Conservation (phyloP, 2,329 filamentous ascomycete genomes). For the Cladophialophora exuberans region DNA sequence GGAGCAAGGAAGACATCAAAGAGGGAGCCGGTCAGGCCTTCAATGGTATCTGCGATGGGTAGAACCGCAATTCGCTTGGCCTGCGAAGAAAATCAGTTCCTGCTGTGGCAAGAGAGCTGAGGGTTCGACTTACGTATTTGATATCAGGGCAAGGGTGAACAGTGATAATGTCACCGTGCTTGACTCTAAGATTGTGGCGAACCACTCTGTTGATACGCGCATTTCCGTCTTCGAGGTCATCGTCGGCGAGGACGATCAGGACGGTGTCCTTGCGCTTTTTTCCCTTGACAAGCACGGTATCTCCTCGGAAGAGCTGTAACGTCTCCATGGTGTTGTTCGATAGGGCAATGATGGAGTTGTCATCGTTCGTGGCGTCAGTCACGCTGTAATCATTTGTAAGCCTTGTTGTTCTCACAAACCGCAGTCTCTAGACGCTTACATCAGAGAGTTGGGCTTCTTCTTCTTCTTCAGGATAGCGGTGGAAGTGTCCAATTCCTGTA, state of each 20-base stretch:
- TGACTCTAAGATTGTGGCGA: constrained; percentile 95
- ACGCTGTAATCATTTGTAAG: constrained; percentile 63
- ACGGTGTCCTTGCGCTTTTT: constrained; percentile 99
- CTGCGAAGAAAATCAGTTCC: constrained; percentile 49
- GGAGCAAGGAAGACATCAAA: constrained; percentile 99
- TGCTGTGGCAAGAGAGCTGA: background rate
- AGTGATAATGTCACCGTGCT: constrained; percentile 97
- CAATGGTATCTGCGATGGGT: constrained; percentile 95
- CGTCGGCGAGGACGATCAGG: constrained; percentile 93
- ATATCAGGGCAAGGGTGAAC: constrained; percentile 98
- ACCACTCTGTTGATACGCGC: constrained; percentile 98
- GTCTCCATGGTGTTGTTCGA: constrained; percentile 99
- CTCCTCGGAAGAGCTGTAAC: constrained; percentile 96
- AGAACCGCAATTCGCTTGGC: constrained; percentile 99
- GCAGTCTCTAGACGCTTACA: constrained; percentile 61
- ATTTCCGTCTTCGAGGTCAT: constrained; percentile 96
- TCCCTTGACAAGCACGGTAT: constrained; percentile 96
- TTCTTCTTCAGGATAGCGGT: constrained; percentile 99
- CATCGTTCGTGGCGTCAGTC: constrained; percentile 97
- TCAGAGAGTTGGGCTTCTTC: constrained; percentile 99
- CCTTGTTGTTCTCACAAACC: constrained; percentile 6
- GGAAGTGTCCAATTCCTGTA: constrained; percentile 81
- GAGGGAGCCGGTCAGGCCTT: constrained; percentile 94
- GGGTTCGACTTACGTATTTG: constrained; percentile 84
- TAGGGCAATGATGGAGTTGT: constrained; percentile 98